Percentiles rank a stretch among this genome's conserved stretches.
Conservation (phyloP, 1,139 yeast genomes). For the Candida albicans region DNA sequence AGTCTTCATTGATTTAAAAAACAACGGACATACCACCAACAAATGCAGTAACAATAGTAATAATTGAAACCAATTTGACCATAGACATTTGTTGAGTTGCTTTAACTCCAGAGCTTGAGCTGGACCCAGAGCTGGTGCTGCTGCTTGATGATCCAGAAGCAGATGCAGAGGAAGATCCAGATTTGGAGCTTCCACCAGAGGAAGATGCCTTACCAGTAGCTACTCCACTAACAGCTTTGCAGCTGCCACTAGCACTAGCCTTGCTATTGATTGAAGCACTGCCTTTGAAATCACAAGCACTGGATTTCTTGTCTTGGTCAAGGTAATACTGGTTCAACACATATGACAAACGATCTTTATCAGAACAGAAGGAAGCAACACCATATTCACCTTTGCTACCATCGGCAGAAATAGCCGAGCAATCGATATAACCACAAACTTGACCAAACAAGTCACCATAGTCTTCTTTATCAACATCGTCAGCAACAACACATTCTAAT, state of each 20-base stretch:
- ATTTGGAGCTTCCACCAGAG: constrained; percentile 19
- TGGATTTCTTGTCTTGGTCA: constrained; percentile 38
- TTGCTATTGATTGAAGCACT: constrained; percentile 47
- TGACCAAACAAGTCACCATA: constrained; percentile 54
- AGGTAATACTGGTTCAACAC: constrained; percentile 60
- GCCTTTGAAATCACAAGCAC: constrained; percentile 71
- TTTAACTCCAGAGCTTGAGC: constrained; percentile 1
- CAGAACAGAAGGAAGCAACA: constrained; percentile 57
- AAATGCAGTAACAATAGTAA: constrained; percentile 34
- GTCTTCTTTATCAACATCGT: constrained; percentile 43
- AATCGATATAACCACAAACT: constrained; percentile 51
- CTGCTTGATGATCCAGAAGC: constrained; percentile 19
- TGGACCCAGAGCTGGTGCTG: constrained; percentile 15
- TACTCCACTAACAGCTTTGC: constrained; percentile 10
- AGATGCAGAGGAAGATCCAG: constrained; percentile 18
- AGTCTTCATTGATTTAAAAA: constrained; percentile 3
- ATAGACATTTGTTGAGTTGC: not conserved
- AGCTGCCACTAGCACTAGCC: constrained; percentile 34
- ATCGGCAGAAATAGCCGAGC: constrained; percentile 56
- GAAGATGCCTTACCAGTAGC: constrained; percentile 21
- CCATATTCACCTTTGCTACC: constrained; percentile 66
- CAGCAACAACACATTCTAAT: constrained; percentile 51
- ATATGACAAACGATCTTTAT: constrained; percentile 62
- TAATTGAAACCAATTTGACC: constrained; percentile 20
- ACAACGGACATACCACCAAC: constrained; percentile 42